Evolutionary conservation across 2,329 filamentous ascomycete species (phyloP).

Genomic region (Penicillium thymicola): DNA sequence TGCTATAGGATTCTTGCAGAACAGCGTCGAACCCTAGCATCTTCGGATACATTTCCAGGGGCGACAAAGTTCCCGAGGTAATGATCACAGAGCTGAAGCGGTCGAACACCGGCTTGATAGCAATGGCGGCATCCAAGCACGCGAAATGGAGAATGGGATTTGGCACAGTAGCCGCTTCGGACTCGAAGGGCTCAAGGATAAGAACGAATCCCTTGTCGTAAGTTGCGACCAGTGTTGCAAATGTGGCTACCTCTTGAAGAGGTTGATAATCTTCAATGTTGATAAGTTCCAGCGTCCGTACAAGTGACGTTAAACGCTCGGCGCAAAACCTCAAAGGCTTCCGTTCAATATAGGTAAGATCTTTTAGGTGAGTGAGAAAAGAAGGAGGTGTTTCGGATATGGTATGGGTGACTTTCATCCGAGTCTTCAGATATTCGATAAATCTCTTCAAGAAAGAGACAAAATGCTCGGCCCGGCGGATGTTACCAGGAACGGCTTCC

Average conservation of each 20-base stretch:
- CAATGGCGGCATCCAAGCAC: slow-evolving; percentile 93
- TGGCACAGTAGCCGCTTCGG: slow-evolving; percentile 88
- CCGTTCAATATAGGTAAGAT: slow-evolving; percentile 95
- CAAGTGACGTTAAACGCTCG: slow-evolving; percentile 88
- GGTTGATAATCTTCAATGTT: slow-evolving; percentile 98
- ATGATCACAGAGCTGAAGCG: slow-evolving; percentile 98
- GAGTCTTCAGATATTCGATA: slow-evolving; percentile 94
- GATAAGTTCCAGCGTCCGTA: slow-evolving; percentile 89
- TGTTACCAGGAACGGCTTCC: slow-evolving; percentile 95
- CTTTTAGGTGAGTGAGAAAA: slow-evolving; percentile 87
- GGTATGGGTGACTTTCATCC: slow-evolving; percentile 97
- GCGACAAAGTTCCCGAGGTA: slow-evolving; percentile 94
- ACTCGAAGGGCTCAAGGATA: slow-evolving; percentile 96
- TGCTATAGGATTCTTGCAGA: slow-evolving; percentile 93
- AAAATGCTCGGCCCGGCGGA: slow-evolving; percentile 92
- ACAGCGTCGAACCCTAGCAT: slow-evolving; percentile 94
- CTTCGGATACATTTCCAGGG: slow-evolving; percentile 97
- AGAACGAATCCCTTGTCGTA: slow-evolving; percentile 96
- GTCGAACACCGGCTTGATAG: slow-evolving; percentile 96
- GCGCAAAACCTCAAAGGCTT: slow-evolving; percentile 92
- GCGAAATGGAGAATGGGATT: slow-evolving; percentile 98
- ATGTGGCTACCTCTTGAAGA: slow-evolving; percentile 94
- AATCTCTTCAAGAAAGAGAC: slow-evolving; percentile 92
- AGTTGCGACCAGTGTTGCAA: slow-evolving; percentile 91
- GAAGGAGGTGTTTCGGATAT: slow-evolving; percentile 96